These are phyloP conservation scores for Leucoagaricus sp. DNA, from an alignment of 1,284 basidiomycete genomes.

Conservation along the genomic window DNA sequence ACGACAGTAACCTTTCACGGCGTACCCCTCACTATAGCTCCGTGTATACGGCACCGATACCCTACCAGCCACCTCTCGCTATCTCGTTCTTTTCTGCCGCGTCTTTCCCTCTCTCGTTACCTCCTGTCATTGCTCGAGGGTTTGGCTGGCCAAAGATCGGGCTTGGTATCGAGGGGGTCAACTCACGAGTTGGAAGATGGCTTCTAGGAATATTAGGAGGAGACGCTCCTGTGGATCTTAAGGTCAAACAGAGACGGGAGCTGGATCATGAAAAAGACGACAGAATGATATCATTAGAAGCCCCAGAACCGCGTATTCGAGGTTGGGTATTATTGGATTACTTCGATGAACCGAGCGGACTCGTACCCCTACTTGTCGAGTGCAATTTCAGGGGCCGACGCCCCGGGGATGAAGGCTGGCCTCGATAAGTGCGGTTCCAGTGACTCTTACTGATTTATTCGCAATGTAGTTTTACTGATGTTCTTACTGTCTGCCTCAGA, in stretches of 20 bases:
- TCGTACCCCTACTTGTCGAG: constrained; percentile 72
- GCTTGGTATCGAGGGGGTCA: constrained; percentile 82
- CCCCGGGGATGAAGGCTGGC: constrained; percentile 50
- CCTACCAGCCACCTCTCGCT: constrained; percentile 46
- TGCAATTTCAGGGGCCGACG: constrained; percentile 66
- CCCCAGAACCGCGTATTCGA: constrained; percentile 41
- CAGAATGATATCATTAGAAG: neutral
- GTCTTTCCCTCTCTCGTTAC: constrained; percentile 77
- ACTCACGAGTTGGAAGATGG: constrained; percentile 71
- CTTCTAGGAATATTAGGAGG: constrained; percentile 41
- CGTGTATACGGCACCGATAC: neutral
- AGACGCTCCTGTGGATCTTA: constrained; percentile 6
- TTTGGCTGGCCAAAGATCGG: constrained; percentile 76
- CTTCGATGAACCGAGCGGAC: constrained; percentile 54
- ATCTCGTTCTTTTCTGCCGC: constrained; percentile 82
- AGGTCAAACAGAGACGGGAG: neutral
- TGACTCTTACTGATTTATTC: too few species aligned
- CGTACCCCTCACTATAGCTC: constrained; percentile 7
- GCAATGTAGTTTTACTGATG: too few species aligned
- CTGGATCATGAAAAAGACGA: neutral
- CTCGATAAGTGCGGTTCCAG: too few species aligned
- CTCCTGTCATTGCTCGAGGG: constrained; percentile 74
- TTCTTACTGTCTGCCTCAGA: too few species aligned
- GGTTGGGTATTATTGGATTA: constrained; percentile 80
- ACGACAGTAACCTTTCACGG: constrained; percentile 33